Percentiles rank a stretch among this genome's conserved stretches.
phyloP scores from a whole-genome alignment of 352 stramenopile species.

The Globisporangium recalcitrans region DNA sequence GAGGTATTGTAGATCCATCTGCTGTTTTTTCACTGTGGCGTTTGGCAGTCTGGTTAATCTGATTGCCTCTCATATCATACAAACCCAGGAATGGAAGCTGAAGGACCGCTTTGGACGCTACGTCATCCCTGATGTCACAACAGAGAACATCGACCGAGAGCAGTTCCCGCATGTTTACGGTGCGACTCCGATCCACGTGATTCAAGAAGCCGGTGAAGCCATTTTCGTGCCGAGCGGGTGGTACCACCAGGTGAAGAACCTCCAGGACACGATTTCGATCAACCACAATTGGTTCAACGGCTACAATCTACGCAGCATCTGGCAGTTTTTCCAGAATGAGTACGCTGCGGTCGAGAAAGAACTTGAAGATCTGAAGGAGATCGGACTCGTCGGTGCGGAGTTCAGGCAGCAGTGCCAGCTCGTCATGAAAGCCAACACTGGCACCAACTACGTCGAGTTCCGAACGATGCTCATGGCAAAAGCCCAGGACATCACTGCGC shows the following conservation, averaged over 20 bases:
- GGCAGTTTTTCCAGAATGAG: constrained; percentile 66
- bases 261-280: constrained; percentile 92
- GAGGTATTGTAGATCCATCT: constrained; percentile 51
- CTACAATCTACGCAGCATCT: constrained; percentile 61
- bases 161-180: constrained; percentile 52
- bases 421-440: constrained; percentile 73
- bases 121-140: constrained; percentile 47
- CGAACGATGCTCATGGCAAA: constrained; percentile 49
- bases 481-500: constrained; percentile 21
- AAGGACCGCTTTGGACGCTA: constrained; percentile 63
- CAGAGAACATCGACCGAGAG: constrained; percentile 33
- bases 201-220: constrained; percentile 63
- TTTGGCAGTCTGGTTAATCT: background rate
- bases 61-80: background rate
- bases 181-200: constrained; percentile 40
- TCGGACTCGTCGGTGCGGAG: constrained; percentile 44
- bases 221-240: constrained; percentile 97
- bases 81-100: constrained; percentile 62
- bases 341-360: constrained; percentile 54
- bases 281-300: constrained; percentile 98
- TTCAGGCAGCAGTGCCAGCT: constrained; percentile 68
- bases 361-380: constrained; percentile 54
- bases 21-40: background rate
- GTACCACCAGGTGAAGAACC: constrained; percentile 94
- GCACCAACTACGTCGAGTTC: constrained; percentile 75